These are phyloP conservation scores for Tricholomella constricta DNA, from an alignment of 768 basidiomycete genomes.

Conservation along the genomic window DNA sequence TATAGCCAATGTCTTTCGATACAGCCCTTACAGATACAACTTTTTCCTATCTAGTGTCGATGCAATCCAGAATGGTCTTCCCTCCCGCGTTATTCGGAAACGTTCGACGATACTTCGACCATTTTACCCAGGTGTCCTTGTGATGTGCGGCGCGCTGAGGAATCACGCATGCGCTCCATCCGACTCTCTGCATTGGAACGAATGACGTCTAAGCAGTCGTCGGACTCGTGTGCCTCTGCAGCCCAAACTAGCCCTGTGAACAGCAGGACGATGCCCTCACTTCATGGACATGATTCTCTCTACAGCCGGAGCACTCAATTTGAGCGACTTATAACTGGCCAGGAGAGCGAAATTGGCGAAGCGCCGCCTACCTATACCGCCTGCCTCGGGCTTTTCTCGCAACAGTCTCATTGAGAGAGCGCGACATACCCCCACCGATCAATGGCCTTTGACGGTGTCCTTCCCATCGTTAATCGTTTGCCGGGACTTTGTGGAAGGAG, in stretches of 20 bases:
- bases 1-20: neutral
- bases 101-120: constrained; percentile 37
- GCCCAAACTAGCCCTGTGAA: constrained; percentile 39
- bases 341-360: constrained; percentile 81
- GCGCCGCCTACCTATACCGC: constrained; percentile 76
- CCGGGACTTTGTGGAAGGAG: neutral
- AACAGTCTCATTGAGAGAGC: neutral
- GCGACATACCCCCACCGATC: neutral
- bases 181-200: constrained; percentile 28
- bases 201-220: constrained; percentile 34
- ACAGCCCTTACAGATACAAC: neutral
- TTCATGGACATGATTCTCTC: constrained; percentile 35
- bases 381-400: constrained; percentile 6
- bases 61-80: constrained; percentile 81
- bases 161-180: neutral
- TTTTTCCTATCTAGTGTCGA: constrained; percentile 55
- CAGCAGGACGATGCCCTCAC: constrained; percentile 29
- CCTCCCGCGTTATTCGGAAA: constrained; percentile 73
- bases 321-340: constrained; percentile 81
- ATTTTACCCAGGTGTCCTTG: constrained; percentile 51
- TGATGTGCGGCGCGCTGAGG: constrained; percentile 23
- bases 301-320: constrained; percentile 56
- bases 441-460: too few species aligned
- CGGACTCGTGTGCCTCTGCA: constrained; percentile 35
- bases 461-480: neutral